A percentile compares a stretch with the other conserved stretches of the same genome.
phyloP scores from a whole-genome alignment of 2,329 filamentous ascomycete species.

The Zasmidium citrigriseum region DNA sequence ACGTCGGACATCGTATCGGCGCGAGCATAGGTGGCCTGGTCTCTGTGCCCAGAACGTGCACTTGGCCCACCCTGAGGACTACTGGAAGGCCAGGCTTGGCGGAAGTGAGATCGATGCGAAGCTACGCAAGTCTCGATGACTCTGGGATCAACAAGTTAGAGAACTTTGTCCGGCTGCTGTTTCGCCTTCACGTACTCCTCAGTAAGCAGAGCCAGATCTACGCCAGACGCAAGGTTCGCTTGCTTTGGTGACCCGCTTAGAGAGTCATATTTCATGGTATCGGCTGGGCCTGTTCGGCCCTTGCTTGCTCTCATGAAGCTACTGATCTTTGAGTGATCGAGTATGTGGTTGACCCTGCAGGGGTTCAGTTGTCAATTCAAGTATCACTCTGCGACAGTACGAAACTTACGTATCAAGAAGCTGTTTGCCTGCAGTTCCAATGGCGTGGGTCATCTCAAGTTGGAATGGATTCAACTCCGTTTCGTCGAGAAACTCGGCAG shows the following conservation, averaged over 20 bases:
- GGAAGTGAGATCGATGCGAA: conserved; percentile 13
- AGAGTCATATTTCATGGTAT: neutral
- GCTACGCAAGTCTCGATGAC: conserved; percentile 16
- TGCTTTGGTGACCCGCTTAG: neutral
- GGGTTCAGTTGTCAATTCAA: too few species aligned
- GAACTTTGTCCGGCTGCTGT: too few species aligned
- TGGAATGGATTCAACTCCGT: conserved; percentile 43
- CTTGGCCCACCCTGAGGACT: neutral
- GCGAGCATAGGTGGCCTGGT: neutral
- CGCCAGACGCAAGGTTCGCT: neutral
- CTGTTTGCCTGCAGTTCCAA: conserved; percentile 51
- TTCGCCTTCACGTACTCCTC: too few species aligned
- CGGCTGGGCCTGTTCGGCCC: neutral
- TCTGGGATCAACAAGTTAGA: too few species aligned
- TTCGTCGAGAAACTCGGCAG: conserved; percentile 52
- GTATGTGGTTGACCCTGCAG: conserved; percentile 42
- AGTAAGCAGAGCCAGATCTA: conserved; percentile 29
- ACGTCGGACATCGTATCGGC: neutral
- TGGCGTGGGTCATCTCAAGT: conserved; percentile 47
- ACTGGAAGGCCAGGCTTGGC: neutral
- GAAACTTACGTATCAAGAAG: conserved; percentile 55
- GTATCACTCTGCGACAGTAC: too few species aligned
- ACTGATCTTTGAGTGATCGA: conserved; percentile 49
- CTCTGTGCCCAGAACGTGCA: neutral
- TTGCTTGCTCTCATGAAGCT: conserved; percentile 18